Percentiles rank a stretch among this genome's conserved stretches.
phyloP scores from a whole-genome alignment of 495 filamentous ascomycete species.

The Penicillium odoratum region DNA sequence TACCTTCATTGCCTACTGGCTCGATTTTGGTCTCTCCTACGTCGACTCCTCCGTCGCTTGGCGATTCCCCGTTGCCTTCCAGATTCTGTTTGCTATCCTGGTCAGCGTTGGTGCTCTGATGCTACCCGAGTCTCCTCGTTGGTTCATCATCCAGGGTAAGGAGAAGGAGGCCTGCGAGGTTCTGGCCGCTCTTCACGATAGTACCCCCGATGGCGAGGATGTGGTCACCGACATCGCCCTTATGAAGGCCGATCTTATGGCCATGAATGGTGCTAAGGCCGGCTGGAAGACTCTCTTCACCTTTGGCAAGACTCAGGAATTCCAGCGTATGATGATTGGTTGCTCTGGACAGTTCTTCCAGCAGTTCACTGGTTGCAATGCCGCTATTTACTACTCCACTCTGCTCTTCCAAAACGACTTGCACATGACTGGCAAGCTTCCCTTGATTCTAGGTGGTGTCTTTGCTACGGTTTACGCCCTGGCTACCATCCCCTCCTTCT shows the following conservation, averaged over 20 bases:
- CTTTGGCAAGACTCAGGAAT: constrained; percentile 46
- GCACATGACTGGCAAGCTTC: constrained; percentile 54
- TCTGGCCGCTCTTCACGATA: constrained; percentile 57
- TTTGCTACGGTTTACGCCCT: constrained; percentile 80
- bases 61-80: constrained; percentile 77
- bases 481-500: constrained; percentile 57
- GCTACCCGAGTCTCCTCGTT: constrained; percentile 76
- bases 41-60: constrained; percentile 44
- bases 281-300: constrained; percentile 40
- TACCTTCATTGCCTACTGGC: constrained; percentile 77
- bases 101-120: constrained; percentile 57
- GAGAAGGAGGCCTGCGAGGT: constrained; percentile 61
- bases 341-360: constrained; percentile 66
- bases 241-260: constrained; percentile 41
- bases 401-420: constrained; percentile 72
- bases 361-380: constrained; percentile 74
- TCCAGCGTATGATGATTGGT: constrained; percentile 45
- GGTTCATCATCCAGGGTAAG: constrained; percentile 65
- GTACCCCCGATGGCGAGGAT: constrained; percentile 28
- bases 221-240: constrained; percentile 48
- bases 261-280: constrained; percentile 35
- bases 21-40: constrained; percentile 76
- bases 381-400: constrained; percentile 83
- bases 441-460: constrained; percentile 71
- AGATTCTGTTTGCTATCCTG: constrained; percentile 68